These are phyloP conservation scores for Alternaria conjuncta DNA, from an alignment of 2,329 filamentous ascomycete genomes.

Conservation along the genomic window DNA sequence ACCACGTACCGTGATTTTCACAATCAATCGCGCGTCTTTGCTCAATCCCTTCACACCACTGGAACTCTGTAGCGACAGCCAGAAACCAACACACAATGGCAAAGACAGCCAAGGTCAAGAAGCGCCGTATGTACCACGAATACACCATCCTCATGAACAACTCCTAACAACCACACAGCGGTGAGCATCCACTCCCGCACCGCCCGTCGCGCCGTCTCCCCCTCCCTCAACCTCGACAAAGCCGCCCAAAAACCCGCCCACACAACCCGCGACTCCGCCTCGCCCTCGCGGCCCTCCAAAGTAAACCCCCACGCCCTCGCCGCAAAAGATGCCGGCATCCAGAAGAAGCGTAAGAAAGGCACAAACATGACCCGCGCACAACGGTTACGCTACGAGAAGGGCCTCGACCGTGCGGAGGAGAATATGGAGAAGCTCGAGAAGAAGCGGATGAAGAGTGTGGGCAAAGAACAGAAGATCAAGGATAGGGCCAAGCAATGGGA, in stretches of 20 bases:
- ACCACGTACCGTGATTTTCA: background rate
- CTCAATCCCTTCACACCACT: background rate
- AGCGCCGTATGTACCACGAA: slow-evolving; percentile 42
- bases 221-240: slow-evolving; percentile 74
- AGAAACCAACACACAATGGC: slow-evolving; percentile 42
- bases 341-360: slow-evolving; percentile 66
- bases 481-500: slow-evolving; percentile 54
- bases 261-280: slow-evolving; percentile 41
- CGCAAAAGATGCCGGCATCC: slow-evolving; percentile 74
- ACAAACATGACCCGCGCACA: slow-evolving; percentile 57
- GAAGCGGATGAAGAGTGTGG: slow-evolving; percentile 61
- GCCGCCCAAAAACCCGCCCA: slow-evolving; percentile 63
- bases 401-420: slow-evolving; percentile 61
- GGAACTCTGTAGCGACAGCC: background rate
- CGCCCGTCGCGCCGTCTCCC: slow-evolving; percentile 73
- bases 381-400: slow-evolving; percentile 54
- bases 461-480: slow-evolving; percentile 56
- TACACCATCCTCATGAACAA: background rate
- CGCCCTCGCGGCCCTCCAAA: slow-evolving; percentile 29
- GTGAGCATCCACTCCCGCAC: slow-evolving; percentile 75
- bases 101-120: slow-evolving; percentile 56
- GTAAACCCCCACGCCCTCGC: slow-evolving; percentile 64
- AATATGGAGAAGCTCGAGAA: slow-evolving; percentile 62
- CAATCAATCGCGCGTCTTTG: background rate
- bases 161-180: slow-evolving; percentile 50